Conservation (phyloP, 495 filamentous ascomycete species). For the Tuber microsphaerosporum region DNA sequence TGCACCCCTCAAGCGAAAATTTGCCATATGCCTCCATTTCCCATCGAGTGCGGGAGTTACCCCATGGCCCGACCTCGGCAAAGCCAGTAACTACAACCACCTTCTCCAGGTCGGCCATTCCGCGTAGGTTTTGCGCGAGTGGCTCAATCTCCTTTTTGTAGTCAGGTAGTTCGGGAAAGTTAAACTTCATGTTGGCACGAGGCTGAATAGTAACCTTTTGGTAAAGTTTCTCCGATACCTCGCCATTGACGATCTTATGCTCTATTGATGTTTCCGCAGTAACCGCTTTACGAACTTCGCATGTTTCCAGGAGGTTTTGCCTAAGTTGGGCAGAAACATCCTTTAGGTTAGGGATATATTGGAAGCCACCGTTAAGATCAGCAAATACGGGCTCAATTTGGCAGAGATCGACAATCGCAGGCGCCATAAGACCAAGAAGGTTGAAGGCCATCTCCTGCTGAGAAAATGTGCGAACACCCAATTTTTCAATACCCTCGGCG, state of each 20-base stretch:
- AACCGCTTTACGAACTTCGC: slow-evolving; percentile 85
- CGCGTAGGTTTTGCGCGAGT: slow-evolving; percentile 76
- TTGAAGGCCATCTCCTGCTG: slow-evolving; percentile 99
- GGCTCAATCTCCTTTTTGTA: slow-evolving; percentile 88
- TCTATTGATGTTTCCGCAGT: slow-evolving; percentile 93
- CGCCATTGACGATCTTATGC: slow-evolving; percentile 95
- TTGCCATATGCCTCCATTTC: slow-evolving; percentile 97
- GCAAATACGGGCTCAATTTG: slow-evolving; percentile 93
- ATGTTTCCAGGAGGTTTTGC: slow-evolving; percentile 86
- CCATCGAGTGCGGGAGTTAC: slow-evolving; percentile 95
- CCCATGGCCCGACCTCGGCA: slow-evolving; percentile 93
- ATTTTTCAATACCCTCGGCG: slow-evolving; percentile 90
- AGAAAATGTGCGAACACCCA: slow-evolving; percentile 95
- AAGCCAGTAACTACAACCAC: slow-evolving; percentile 97
- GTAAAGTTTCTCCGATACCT: slow-evolving; percentile 83
- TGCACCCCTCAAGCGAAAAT: slow-evolving; percentile 94
- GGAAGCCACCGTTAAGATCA: slow-evolving; percentile 92
- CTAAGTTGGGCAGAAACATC: slow-evolving; percentile 82
- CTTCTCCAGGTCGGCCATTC: slow-evolving; percentile 97
- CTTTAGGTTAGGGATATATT: slow-evolving; percentile 95
- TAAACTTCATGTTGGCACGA: slow-evolving; percentile 92
- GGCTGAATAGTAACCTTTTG: slow-evolving; percentile 87
- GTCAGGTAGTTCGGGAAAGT: slow-evolving; percentile 81
- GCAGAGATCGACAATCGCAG: slow-evolving; percentile 88
- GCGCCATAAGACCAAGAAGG: slow-evolving; percentile 90